Conservation (phyloP, 1,284 basidiomycete species). For the Cutaneotrichosporon mucoides region DNA sequence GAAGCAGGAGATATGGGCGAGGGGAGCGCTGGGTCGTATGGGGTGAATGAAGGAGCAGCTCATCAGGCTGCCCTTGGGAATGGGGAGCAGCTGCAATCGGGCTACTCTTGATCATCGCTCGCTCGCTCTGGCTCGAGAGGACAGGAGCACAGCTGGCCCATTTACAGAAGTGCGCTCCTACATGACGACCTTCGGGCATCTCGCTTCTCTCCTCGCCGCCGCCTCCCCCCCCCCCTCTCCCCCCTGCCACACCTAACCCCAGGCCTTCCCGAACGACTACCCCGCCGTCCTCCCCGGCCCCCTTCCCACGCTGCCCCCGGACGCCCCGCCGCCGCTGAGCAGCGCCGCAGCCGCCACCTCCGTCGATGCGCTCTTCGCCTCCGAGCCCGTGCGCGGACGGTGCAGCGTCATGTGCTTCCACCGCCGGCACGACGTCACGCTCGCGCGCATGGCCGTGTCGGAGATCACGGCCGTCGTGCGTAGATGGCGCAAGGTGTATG, state of each 20-base stretch:
- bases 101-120: too few species aligned
- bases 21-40: too few species aligned
- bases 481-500: slow-evolving; percentile 72
- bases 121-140: too few species aligned
- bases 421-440: slow-evolving; percentile 83
- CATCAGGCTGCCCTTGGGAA: too few species aligned
- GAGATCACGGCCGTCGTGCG: slow-evolving; percentile 69
- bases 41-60: too few species aligned
- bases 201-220: too few species aligned
- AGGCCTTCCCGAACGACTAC: slow-evolving; percentile 77
- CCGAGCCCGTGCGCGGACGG: slow-evolving; percentile 70
- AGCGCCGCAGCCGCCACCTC: slow-evolving; percentile 39
- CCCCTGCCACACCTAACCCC: neutral
- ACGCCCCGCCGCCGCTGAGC: slow-evolving; percentile 50
- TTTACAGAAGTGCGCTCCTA: too few species aligned
- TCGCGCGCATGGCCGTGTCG: slow-evolving; percentile 63
- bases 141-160: too few species aligned
- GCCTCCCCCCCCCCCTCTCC: too few species aligned
- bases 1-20: too few species aligned
- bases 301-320: slow-evolving; percentile 6
- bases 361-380: slow-evolving; percentile 55
- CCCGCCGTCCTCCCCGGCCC: slow-evolving; percentile 65
- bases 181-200: too few species aligned
- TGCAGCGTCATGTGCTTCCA: slow-evolving; percentile 91
- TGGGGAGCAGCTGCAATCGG: too few species aligned